Percentiles rank a stretch among this genome's conserved stretches.
These are phyloP conservation scores for Coniferiporia weirii DNA, from an alignment of 1,284 basidiomycete species.

Conservation along the genomic window DNA sequence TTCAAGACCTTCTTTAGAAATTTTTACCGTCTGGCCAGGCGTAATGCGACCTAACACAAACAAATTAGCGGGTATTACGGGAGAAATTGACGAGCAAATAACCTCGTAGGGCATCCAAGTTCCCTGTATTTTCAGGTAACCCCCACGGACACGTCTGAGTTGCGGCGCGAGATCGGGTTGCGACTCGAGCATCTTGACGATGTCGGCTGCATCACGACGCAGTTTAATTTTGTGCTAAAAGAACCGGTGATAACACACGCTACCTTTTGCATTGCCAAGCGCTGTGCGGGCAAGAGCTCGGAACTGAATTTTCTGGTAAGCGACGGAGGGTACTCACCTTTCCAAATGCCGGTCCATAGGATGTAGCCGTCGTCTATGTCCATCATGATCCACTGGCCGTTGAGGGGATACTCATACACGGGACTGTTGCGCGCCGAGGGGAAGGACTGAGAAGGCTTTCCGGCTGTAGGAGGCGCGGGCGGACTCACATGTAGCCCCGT, in stretches of 20 bases:
- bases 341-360: slow-evolving; percentile 85
- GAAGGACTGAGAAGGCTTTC: not conserved
- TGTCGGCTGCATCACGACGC: slow-evolving; percentile 56
- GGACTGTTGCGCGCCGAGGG: slow-evolving; percentile 42
- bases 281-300: slow-evolving; percentile 36
- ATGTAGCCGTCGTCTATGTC: slow-evolving; percentile 86
- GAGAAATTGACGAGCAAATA: slow-evolving; percentile 19
- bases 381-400: slow-evolving; percentile 90
- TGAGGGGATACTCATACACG: slow-evolving; percentile 82
- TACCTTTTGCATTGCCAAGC: slow-evolving; percentile 80
- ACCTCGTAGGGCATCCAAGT: slow-evolving; percentile 90
- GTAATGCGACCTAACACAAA: slow-evolving; percentile 55
- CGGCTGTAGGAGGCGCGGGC: not conserved
- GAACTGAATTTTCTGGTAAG: not conserved
- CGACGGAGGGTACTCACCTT: slow-evolving; percentile 44
- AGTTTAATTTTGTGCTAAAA: slow-evolving; percentile 10
- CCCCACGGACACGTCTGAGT: slow-evolving; percentile 76
- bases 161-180: slow-evolving; percentile 78
- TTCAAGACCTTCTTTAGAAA: slow-evolving; percentile 19
- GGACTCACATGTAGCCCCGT: slow-evolving; percentile 73
- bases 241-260: slow-evolving; percentile 19
- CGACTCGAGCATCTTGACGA: slow-evolving; percentile 84
- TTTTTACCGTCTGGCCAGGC: slow-evolving; percentile 65
- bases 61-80: slow-evolving; percentile 9
- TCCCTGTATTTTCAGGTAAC: slow-evolving; percentile 84